A percentile compares a stretch with the other conserved stretches of the same genome.
These are phyloP conservation scores for Artemisia annua DNA, from an alignment of 129 eudicot species.

Conservation along the genomic window DNA sequence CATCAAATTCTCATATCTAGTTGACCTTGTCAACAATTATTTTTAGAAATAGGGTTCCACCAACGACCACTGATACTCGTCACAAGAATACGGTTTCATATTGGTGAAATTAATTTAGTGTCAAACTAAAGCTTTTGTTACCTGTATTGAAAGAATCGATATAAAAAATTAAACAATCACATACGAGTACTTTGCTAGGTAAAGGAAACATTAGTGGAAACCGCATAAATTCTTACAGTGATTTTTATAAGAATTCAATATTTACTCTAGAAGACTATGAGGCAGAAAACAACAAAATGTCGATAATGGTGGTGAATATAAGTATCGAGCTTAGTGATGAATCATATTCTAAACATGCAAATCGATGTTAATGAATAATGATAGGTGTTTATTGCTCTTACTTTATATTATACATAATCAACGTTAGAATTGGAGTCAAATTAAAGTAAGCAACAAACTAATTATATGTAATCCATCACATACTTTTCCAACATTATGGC, in stretches of 20 bases:
- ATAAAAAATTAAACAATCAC: neutral
- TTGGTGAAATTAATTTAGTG: too few relatives aligned
- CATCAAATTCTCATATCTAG: too few relatives aligned
- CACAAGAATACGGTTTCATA: too few relatives aligned
- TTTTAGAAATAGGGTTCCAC: too few relatives aligned
- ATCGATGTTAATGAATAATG: neutral
- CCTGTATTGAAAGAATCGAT: neutral
- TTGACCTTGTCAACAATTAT: too few relatives aligned
- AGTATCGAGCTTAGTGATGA: constrained; percentile 24
- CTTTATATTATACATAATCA: neutral
- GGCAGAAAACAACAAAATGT: constrained; percentile 11
- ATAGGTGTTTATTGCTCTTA: constrained; percentile 2
- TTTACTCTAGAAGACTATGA: neutral
- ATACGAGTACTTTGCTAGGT: neutral
- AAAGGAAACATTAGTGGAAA: neutral
- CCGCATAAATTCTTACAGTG: neutral
- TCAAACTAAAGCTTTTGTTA: neutral
- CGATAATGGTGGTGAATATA: constrained; percentile 25
- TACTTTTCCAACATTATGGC: neutral
- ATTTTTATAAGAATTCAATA: neutral
- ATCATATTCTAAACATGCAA: constrained; percentile 12
- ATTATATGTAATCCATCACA: neutral
- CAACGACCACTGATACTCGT: too few relatives aligned
- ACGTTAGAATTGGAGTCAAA: neutral
- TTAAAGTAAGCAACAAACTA: neutral